These are phyloP conservation scores for Camellia japonica DNA, from an alignment of 148 eudicot species.

Conservation along the genomic window DNA sequence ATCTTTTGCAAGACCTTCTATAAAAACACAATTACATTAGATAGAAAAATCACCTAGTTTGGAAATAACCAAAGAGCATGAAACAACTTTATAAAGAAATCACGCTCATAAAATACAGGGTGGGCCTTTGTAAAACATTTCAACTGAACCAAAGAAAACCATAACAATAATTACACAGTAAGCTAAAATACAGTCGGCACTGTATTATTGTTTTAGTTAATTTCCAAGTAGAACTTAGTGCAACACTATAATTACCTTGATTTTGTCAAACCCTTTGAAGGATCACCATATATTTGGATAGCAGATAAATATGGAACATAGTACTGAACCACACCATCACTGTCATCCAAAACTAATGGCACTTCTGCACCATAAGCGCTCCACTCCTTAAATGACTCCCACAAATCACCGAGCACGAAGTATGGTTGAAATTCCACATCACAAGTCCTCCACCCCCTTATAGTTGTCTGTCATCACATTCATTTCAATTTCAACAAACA, in stretches of 20 bases:
- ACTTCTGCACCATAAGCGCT: constrained; percentile 89
- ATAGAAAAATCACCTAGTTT: too few relatives aligned
- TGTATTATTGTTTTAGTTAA: background rate
- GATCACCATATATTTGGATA: background rate
- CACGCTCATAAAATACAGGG: background rate
- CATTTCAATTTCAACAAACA: too few relatives aligned
- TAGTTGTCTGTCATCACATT: too few relatives aligned
- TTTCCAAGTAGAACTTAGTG: too few relatives aligned
- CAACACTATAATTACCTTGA: too few relatives aligned
- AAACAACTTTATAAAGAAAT: background rate
- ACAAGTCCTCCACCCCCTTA: too few relatives aligned
- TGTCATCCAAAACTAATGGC: constrained; percentile 64
- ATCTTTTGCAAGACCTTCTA: too few relatives aligned
- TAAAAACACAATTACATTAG: background rate
- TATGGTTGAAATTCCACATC: too few relatives aligned
- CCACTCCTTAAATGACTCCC: constrained; percentile 31
- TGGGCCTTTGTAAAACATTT: background rate
- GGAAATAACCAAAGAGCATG: background rate
- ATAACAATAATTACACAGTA: background rate
- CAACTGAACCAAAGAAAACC: background rate
- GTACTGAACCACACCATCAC: constrained; percentile 65
- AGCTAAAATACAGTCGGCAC: background rate
- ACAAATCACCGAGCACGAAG: too few relatives aligned
- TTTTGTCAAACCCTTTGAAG: too few relatives aligned
- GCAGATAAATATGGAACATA: constrained; percentile 16